Evolutionary conservation across 2,329 filamentous ascomycete species (phyloP).

Genomic region (Aplosporella prunicola): DNA sequence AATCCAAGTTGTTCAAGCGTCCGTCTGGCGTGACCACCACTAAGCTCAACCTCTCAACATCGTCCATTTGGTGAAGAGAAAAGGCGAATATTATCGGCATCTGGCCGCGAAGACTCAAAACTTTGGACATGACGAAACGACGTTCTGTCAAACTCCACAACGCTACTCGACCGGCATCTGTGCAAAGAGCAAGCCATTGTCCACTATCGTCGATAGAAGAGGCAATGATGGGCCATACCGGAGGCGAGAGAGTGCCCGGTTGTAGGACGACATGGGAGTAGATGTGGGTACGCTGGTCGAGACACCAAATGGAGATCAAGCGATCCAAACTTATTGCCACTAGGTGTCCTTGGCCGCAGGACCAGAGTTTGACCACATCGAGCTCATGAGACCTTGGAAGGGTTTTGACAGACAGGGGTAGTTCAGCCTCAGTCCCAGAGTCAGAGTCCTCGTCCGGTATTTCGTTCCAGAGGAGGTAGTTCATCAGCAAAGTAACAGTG

Average conservation of each 20-base stretch:
- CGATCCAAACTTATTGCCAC: conserved; percentile 64
- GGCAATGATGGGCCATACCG: conserved; percentile 42
- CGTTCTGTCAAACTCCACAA: conserved; percentile 55
- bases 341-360: conserved; percentile 55
- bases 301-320: conserved; percentile 53
- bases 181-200: conserved; percentile 57
- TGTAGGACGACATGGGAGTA: conserved; percentile 23
- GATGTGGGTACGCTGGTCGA: conserved; percentile 18
- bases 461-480: conserved; percentile 62
- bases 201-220: conserved; percentile 56
- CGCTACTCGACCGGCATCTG: conserved; percentile 46
- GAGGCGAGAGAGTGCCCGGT: conserved; percentile 25
- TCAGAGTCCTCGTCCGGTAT: conserved; percentile 32
- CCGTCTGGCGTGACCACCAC: conserved; percentile 58
- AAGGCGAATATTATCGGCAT: conserved; percentile 58
- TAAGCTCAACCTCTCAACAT: conserved; percentile 33
- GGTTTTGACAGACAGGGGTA: conserved; percentile 51
- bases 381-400: conserved; percentile 55
- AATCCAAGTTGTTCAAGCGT: conserved; percentile 48
- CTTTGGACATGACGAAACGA: conserved; percentile 46
- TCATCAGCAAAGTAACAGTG: conserved; percentile 61
- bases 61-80: conserved; percentile 25
- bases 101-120: conserved; percentile 49
- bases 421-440: conserved; percentile 39
- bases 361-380: conserved; percentile 57